Evolutionary conservation across 192 early-diverging fungal genomes (phyloP).

Genomic region (Coemansia erecta): DNA sequence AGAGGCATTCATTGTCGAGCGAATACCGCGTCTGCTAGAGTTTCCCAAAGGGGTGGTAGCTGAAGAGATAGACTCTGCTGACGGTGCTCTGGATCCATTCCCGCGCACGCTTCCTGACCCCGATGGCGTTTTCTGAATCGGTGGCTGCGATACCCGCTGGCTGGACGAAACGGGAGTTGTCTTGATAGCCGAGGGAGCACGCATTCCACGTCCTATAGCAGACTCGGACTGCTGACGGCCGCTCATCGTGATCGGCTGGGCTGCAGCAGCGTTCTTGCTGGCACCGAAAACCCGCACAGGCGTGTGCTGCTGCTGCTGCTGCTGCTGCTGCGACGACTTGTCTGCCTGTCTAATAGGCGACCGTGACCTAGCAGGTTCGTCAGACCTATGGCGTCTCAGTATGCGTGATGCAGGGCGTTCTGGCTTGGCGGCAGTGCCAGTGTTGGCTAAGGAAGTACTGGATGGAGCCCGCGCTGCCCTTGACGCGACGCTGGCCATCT

Average conservation of each 20-base stretch:
- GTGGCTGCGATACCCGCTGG: constrained; percentile 1
- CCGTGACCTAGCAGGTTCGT: constrained; percentile 9
- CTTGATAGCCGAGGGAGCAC: neutral
- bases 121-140: constrained; percentile 2
- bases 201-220: neutral
- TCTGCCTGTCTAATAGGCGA: neutral
- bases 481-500: neutral
- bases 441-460: neutral
- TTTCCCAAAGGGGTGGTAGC: neutral
- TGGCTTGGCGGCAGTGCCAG: neutral
- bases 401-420: constrained; percentile 5
- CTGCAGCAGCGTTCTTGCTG: constrained; percentile 5
- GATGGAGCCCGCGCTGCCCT: neutral
- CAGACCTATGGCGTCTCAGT: constrained; percentile 22
- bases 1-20: no score
- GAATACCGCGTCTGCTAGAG: no score
- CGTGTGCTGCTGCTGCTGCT: constrained; percentile 8
- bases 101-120: constrained; percentile 2
- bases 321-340: neutral
- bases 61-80: neutral
- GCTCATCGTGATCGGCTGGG: constrained; percentile 7
- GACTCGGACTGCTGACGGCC: constrained; percentile 37
- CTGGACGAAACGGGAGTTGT: neutral
- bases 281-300: constrained; percentile 6
- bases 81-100: neutral